Base-by-base conservation (phyloP, 768 basidiomycete species). In the Lactarius psammicola region DNA sequence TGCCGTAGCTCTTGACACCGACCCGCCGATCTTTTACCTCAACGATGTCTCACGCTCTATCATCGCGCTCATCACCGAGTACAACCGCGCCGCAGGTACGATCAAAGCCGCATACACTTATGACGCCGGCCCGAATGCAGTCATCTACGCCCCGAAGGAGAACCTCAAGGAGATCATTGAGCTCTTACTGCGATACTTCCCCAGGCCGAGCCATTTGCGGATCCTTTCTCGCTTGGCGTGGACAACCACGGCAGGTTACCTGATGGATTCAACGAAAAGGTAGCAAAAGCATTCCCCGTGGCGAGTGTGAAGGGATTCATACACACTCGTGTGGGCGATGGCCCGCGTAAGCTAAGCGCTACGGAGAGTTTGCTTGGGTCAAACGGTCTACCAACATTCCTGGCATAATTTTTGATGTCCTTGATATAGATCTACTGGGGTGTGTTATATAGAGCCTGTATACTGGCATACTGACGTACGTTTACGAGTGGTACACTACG, bases 1-100 rank as follows among this genome's bases (percentile, higher is more conserved):
- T 74, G 95, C 97, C 31, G 94, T 98, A 70, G 92, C 91, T 58
- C 88, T 98, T 69, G 97, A 99, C 78, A 98, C 97, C 0, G 86
- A 90, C 53, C 97, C 97, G 1, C 97, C 97, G 51, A 98, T 98
- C 77, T 98, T 99, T 77, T 99, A 99, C 82, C 88, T 99, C 87
- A 98, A 98, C 80, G 97, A 99, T 77, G 93, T 96, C 71, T 90
- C 88, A 63, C 84, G 91, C n/a, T 77, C 92, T n/a, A 93, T 99
- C 78, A 93, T 99, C 74, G 81, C 88, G 7, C 77, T 98, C 73
- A 82, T 99, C 70, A 89, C 90, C 49, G 97, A 98, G 78, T 87
- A 94, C 80, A 99, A 99, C 79, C 86, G 95, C 23, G 80, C 92
- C 26, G 80, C 86, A 1, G 77, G 89, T 40, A 87, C 79, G 64